Base-by-base conservation (phyloP, 2,329 filamentous ascomycete species). In the Ceratocystis smalleyi region DNA sequence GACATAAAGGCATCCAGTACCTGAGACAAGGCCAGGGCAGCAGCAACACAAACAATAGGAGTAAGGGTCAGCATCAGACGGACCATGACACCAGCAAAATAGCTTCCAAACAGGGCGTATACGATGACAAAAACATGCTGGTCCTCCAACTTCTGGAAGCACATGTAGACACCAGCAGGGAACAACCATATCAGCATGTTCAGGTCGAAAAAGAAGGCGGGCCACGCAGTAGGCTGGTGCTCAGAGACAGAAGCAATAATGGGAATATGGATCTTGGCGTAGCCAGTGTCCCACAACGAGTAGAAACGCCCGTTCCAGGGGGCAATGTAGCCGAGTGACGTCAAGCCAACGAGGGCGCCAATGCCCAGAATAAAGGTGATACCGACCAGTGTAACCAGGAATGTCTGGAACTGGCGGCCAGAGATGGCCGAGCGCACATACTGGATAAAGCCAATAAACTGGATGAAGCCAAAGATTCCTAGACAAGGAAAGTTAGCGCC, bases 161-260 rank as follows among this genome's bases (percentile, higher is more conserved):
- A 96, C 77, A 99, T 86, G 78, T 97, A 99, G 65, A 99, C 91
- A 75, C 94, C 94, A 12, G 94, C 95, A 3, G 94, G 94, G 84
- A 99, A 97, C 62, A 99, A 84, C 94, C 94, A 99, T 77, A 99
- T 96, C 71, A 99, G 82, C 79, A 99, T 85, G 79, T 95, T 96
- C 70, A 99, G 81, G 72, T 99, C 94, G 75, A 99, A 99, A 80
- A 99, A 99, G 81, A 96, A 99, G 17, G 95, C 90, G 1, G 94
- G 94, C 94, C 94, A 99, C 54, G 94, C 94, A 45, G 94, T 99
- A 64, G 94, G 94, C 77, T 99, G 94, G 78, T 99, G 94, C 77
- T 99, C 94, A 1, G 94, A 99, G 59, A 99, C 94, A n/a, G 94
- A 99, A 2, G 94, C 94, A 74, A 99, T 99, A 73, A 99, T 99